Conservation (phyloP, 2,329 filamentous ascomycete genomes). For the Talaromyces pinophilus region DNA sequence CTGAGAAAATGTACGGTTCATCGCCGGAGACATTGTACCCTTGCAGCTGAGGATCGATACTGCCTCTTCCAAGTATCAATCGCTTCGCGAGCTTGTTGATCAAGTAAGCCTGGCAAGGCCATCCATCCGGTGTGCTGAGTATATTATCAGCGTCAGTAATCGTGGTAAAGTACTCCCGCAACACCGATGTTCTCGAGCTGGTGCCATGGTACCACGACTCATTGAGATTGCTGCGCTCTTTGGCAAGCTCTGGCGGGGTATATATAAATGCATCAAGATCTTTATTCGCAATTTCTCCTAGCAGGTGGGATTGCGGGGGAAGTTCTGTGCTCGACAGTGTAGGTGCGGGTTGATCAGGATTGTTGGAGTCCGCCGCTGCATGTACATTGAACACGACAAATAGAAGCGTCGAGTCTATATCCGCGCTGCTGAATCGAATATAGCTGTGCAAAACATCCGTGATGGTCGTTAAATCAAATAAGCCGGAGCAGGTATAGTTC, state of each 20-base stretch:
- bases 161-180: constrained; percentile 55
- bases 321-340: constrained; percentile 45
- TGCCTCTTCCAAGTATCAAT: constrained; percentile 58
- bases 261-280: constrained; percentile 57
- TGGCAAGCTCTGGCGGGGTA: constrained; percentile 51
- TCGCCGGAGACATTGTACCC: constrained; percentile 59
- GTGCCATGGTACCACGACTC: constrained; percentile 56
- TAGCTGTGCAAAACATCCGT: constrained; percentile 56
- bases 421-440: constrained; percentile 55
- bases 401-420: constrained; percentile 56
- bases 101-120: constrained; percentile 63
- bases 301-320: constrained; percentile 46
- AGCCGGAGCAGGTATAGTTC: constrained; percentile 57
- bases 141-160: constrained; percentile 37
- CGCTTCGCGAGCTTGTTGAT: constrained; percentile 57
- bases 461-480: constrained; percentile 54
- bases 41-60: constrained; percentile 58
- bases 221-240: constrained; percentile 60
- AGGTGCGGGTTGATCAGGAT: constrained; percentile 47
- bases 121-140: constrained; percentile 59
- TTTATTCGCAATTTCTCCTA: constrained; percentile 52
- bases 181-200: constrained; percentile 45
- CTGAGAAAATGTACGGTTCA: constrained; percentile 53
- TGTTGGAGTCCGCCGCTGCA: constrained; percentile 50
- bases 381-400: constrained; percentile 63